These are phyloP conservation scores for Sporothrix mexicana DNA, from an alignment of 2,329 filamentous ascomycete genomes.

Conservation along the genomic window DNA sequence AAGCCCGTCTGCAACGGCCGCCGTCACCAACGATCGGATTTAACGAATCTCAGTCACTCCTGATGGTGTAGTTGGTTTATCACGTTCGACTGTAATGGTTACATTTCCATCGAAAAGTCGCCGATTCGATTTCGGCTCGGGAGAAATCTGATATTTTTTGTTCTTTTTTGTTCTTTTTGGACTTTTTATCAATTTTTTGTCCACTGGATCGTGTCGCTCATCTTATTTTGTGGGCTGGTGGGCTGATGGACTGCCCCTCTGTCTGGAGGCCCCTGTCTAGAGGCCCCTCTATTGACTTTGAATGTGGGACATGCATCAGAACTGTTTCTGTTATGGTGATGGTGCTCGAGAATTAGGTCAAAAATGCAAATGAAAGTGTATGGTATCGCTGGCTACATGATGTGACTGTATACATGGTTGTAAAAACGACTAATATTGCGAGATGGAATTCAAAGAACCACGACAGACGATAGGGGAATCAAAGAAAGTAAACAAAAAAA, in stretches of 20 bases:
- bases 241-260: no score
- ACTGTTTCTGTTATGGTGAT: no score
- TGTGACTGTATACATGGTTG: no score
- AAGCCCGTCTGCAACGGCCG: background rate
- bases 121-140: conserved; percentile 22
- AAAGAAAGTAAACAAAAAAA: background rate
- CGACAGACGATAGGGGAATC: background rate
- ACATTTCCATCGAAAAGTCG: conserved; percentile 14
- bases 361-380: no score
- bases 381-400: no score
- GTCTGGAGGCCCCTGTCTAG: no score
- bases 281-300: no score
- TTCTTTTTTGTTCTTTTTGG: background rate
- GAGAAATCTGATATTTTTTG: conserved; percentile 8
- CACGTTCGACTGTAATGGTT: conserved; percentile 23
- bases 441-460: no score
- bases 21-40: background rate
- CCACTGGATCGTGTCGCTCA: background rate
- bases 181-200: background rate
- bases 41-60: background rate
- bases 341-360: no score
- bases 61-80: conserved; percentile 13
- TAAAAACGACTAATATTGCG: no score
- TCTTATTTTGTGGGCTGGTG: background rate
- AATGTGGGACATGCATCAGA: no score